Conservation (phyloP, 805 yeast genomes). For the Teunomyces panamensis region DNA sequence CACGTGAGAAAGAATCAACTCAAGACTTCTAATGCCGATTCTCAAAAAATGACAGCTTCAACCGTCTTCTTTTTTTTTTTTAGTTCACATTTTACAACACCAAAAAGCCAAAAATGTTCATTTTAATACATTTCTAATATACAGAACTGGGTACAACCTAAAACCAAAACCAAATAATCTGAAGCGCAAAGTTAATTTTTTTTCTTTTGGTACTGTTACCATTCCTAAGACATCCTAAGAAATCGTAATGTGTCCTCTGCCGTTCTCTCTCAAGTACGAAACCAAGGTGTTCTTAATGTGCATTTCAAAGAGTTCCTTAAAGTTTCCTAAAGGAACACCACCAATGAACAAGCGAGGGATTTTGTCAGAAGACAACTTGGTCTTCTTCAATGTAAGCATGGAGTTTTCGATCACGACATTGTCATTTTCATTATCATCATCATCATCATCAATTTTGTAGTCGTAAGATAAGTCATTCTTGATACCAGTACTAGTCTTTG, state of each 20-base stretch:
- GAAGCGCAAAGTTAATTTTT: no score
- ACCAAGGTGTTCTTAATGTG: conserved; percentile 18
- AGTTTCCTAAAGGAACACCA: conserved; percentile 31
- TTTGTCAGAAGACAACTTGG: not conserved
- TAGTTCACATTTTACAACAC: no score
- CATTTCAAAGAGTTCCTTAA: conserved; percentile 20
- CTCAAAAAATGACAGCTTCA: no score
- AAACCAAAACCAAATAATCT: no score
- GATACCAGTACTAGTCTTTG: not conserved
- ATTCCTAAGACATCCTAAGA: not conserved
- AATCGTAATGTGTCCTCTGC: conserved; percentile 25
- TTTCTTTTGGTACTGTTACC: no score
- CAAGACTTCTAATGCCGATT: no score
- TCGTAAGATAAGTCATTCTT: conserved; percentile 7
- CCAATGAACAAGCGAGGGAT: conserved; percentile 35
- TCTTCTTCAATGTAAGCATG: not conserved
- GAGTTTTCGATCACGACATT: conserved; percentile 7
- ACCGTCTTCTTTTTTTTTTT: no score
- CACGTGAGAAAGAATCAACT: not conserved
- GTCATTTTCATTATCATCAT: conserved; percentile 8
- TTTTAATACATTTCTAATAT: not conserved
- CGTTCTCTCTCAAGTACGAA: conserved; percentile 21
- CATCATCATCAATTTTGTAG: conserved; percentile 4
- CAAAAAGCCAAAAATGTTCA: not conserved
- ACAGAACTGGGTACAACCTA: not conserved